Evolutionary conservation across 441 rosid genomes (phyloP).

Genomic region (Brassica balearica): DNA sequence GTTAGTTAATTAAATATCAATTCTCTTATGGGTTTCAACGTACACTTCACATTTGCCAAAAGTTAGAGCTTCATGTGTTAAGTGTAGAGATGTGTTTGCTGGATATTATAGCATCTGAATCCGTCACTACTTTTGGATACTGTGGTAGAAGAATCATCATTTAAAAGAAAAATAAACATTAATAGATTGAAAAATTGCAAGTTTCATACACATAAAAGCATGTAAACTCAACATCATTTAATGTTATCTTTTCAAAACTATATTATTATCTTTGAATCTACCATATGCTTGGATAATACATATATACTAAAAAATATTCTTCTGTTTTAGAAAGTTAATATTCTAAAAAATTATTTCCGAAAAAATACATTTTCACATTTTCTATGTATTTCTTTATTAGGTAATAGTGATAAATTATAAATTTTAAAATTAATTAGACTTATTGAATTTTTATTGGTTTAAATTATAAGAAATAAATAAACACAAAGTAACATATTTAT

Average conservation of each 20-base stretch:
- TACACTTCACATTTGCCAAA: neutral
- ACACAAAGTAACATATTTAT: neutral
- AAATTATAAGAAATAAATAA: neutral
- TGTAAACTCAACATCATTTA: neutral
- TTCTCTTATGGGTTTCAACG: neutral
- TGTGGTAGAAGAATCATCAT: neutral
- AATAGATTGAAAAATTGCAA: neutral
- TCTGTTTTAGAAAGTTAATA: neutral
- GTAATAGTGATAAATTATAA: neutral
- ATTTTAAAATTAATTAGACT: neutral
- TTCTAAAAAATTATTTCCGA: neutral
- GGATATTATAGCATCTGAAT: neutral
- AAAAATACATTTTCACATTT: neutral
- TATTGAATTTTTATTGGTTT: neutral
- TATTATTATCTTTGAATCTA: neutral
- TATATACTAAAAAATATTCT: neutral
- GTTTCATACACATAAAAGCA: neutral
- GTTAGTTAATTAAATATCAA: neutral
- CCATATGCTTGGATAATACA: neutral
- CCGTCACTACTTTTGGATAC: neutral
- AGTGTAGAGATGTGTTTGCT: neutral
- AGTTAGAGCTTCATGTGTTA: neutral
- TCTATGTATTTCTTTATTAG: neutral
- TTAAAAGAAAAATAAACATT: too few species aligned
- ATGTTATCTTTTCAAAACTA: neutral